phyloP scores from a whole-genome alignment of 139 green algal genomes.

The Raphidocelis subcapitata region DNA sequence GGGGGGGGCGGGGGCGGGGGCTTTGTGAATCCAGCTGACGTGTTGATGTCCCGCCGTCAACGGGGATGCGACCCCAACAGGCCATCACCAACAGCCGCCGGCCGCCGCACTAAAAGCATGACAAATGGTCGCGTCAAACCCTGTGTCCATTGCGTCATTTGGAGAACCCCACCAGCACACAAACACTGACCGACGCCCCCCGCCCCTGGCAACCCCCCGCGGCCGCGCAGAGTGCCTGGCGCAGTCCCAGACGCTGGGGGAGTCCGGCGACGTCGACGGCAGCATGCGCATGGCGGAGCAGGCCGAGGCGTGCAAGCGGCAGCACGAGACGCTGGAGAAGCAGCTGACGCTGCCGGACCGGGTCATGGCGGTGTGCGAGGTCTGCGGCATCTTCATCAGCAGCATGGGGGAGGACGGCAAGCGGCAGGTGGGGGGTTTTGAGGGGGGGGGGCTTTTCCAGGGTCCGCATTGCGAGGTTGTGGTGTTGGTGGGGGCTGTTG shows the following conservation, averaged over 20 bases:
- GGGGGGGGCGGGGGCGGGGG: background rate
- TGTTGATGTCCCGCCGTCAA: background rate
- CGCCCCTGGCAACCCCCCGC: background rate
- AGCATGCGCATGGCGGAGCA: conserved; percentile 62
- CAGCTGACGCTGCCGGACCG: conserved; percentile 62
- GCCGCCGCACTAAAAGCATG: too few relatives aligned
- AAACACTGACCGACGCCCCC: conserved; percentile 4
- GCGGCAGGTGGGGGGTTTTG: conserved; percentile 38
- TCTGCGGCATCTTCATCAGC: conserved; percentile 89
- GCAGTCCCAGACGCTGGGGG: conserved; percentile 57
- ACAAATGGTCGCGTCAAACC: too few relatives aligned
- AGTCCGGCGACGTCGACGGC: conserved; percentile 80
- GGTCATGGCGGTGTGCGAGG: conserved; percentile 80
- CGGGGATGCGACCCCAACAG: too few relatives aligned
- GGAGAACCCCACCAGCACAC: conserved; percentile 9
- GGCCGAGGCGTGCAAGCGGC: conserved; percentile 54
- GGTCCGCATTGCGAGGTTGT: too few relatives aligned
- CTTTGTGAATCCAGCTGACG: background rate
- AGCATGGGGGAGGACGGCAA: conserved; percentile 79
- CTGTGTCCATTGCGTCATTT: too few relatives aligned
- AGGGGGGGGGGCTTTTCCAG: too few relatives aligned
- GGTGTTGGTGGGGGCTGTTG: too few relatives aligned
- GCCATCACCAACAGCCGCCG: too few relatives aligned
- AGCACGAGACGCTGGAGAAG: conserved; percentile 64
- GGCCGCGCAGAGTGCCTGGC: conserved; percentile 50